Evolutionary conservation across 805 yeast genomes (phyloP).

Genomic region (Jamesozyma jinghongensis): DNA sequence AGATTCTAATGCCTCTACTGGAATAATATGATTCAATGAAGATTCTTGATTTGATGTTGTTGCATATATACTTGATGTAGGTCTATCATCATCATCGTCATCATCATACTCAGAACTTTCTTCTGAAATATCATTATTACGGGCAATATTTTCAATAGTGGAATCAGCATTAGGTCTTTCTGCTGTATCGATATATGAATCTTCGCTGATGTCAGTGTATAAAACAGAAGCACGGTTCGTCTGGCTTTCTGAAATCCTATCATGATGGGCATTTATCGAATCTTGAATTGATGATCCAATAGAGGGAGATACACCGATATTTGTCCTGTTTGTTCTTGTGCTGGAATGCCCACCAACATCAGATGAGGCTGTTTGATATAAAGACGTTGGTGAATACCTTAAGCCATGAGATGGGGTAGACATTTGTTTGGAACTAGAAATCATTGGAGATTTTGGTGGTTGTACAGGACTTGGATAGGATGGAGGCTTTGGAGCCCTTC

Average conservation of each 20-base stretch:
- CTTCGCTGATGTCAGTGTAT: slow-evolving; percentile 10
- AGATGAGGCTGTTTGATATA: slow-evolving; percentile 14
- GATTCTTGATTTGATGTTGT: slow-evolving; percentile 5
- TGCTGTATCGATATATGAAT: not conserved
- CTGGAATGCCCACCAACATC: too few species aligned
- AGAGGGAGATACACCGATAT: too few species aligned
- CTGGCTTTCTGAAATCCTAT: not conserved
- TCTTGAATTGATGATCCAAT: not conserved
- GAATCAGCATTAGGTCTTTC: not conserved
- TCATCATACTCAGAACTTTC: not conserved
- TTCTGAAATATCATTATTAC: too few species aligned
- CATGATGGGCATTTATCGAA: too few species aligned
- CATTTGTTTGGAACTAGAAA: not conserved
- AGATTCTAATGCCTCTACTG: not conserved
- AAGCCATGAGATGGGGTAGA: slow-evolving; percentile 4
- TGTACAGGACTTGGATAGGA: slow-evolving; percentile 37
- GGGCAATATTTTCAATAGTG: too few species aligned
- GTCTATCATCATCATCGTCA: slow-evolving; percentile 25
- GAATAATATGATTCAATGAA: not conserved
- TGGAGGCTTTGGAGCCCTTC: slow-evolving; percentile 68
- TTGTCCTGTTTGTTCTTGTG: too few species aligned
- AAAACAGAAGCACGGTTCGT: slow-evolving; percentile 18
- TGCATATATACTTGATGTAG: slow-evolving; percentile 35
- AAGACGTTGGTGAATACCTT: slow-evolving; percentile 20
- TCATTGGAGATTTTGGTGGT: slow-evolving; percentile 28